Evolutionary conservation across 2,329 filamentous ascomycete genomes (phyloP).

Genomic region (Penicillium sp.): DNA sequence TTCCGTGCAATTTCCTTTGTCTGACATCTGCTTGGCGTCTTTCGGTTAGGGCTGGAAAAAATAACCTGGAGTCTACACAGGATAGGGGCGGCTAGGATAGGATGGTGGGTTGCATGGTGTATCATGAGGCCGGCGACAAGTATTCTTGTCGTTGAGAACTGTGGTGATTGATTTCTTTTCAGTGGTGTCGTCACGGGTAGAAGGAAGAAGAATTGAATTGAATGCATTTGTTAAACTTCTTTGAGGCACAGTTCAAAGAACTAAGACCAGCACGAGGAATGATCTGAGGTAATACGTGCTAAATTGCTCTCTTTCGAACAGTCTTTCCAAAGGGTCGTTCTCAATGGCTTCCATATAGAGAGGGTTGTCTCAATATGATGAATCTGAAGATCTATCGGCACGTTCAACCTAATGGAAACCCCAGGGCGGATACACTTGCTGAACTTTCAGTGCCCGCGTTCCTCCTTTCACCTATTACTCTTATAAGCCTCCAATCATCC

Average conservation of each 20-base stretch:
- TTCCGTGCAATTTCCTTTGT: constrained; percentile 1
- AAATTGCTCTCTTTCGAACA: too few species aligned
- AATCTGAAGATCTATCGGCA: too few species aligned
- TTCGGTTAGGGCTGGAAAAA: constrained; percentile 23
- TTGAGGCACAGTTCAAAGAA: too few species aligned
- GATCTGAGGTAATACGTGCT: too few species aligned
- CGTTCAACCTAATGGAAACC: too few species aligned
- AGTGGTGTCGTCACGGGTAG: constrained; percentile 19
- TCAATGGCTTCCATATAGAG: too few species aligned
- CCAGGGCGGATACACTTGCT: background rate
- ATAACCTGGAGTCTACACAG: constrained; percentile 8
- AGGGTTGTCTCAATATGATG: too few species aligned
- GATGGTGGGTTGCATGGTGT: constrained; percentile 24
- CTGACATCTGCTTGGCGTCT: constrained; percentile 23
- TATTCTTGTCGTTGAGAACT: background rate
- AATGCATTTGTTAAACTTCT: constrained; percentile 12
- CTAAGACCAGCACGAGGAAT: too few species aligned
- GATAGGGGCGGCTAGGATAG: background rate
- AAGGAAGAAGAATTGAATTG: constrained; percentile 26
- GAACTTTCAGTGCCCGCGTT: background rate
- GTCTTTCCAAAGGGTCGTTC: too few species aligned
- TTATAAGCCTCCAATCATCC: background rate
- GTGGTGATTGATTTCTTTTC: constrained; percentile 21
- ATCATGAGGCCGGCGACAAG: constrained; percentile 14
- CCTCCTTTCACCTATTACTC: background rate